A percentile compares a stretch with the other conserved stretches of the same genome.
These are phyloP conservation scores for Tanozyma kutaoensis DNA, from an alignment of 805 yeast genomes.

Conservation along the genomic window DNA sequence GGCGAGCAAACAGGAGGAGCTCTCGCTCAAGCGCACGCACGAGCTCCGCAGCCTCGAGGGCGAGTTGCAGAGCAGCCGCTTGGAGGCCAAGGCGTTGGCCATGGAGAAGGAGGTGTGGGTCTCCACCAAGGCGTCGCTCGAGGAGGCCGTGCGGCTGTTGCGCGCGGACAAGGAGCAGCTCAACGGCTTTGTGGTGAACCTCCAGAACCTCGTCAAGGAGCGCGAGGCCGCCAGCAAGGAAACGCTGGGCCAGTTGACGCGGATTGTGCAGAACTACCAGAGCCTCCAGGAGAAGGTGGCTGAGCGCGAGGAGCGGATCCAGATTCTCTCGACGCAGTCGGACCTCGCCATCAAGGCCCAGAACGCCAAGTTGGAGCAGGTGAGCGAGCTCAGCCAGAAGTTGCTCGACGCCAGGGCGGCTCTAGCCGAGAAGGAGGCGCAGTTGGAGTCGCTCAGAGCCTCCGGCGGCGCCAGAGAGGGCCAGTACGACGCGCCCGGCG, in stretches of 20 bases:
- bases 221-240: conserved; percentile 40
- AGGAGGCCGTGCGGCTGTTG: conserved; percentile 37
- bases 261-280: conserved; percentile 35
- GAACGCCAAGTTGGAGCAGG: conserved; percentile 40
- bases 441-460: conserved; percentile 21
- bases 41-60: conserved; percentile 44
- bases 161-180: conserved; percentile 46
- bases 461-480: neutral
- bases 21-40: conserved; percentile 22
- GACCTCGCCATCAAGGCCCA: conserved; percentile 41
- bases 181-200: conserved; percentile 40
- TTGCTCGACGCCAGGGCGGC: conserved; percentile 27
- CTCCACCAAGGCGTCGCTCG: conserved; percentile 34
- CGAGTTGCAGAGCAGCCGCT: conserved; percentile 25
- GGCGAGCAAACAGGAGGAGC: conserved; percentile 23
- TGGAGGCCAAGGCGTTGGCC: conserved; percentile 32
- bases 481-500: too few species aligned
- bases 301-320: conserved; percentile 39
- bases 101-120: conserved; percentile 44
- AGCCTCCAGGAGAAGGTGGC: conserved; percentile 31
- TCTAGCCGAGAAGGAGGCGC: conserved; percentile 24
- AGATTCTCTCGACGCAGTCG: conserved; percentile 40
- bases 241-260: conserved; percentile 32
- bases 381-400: conserved; percentile 39
- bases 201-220: conserved; percentile 51